Conservation (phyloP, 352 stramenopile genomes). For the Elongisporangium undulatum region DNA sequence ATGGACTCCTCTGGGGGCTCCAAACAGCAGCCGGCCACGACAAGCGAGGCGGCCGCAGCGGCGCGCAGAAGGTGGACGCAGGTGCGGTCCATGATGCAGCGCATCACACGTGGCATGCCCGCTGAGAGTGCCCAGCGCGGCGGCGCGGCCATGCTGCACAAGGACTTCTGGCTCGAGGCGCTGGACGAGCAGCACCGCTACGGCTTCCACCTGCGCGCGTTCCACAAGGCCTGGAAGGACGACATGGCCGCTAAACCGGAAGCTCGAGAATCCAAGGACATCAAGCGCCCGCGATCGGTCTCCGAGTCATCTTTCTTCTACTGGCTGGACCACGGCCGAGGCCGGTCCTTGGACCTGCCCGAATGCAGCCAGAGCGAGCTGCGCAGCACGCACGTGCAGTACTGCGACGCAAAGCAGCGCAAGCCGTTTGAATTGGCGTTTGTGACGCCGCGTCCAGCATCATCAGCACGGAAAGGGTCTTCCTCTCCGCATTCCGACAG, state of each 20-base stretch:
- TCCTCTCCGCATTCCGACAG: too few relatives aligned
- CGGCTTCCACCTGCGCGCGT: conserved; percentile 61
- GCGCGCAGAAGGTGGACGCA: background rate
- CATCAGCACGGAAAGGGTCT: background rate
- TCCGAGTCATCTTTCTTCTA: conserved; percentile 53
- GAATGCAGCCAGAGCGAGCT: conserved; percentile 48
- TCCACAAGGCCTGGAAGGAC: conserved; percentile 56
- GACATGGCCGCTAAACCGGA: conserved; percentile 18
- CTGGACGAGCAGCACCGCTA: conserved; percentile 72
- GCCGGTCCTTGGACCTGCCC: conserved; percentile 36
- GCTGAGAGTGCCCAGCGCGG: background rate
- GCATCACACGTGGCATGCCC: background rate
- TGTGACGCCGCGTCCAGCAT: background rate
- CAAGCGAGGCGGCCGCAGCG: background rate
- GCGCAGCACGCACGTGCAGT: conserved; percentile 39
- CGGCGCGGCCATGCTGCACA: conserved; percentile 38
- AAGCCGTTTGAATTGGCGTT: conserved; percentile 45
- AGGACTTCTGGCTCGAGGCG: conserved; percentile 74
- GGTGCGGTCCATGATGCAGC: background rate
- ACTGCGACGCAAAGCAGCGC: conserved; percentile 38
- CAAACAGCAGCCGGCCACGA: background rate
- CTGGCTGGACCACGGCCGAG: conserved; percentile 61
- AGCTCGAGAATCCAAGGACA: background rate
- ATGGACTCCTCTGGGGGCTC: background rate
- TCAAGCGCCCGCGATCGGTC: background rate